Conservation (phyloP, 345 rosid genomes). For the Corchorus capsularis region DNA sequence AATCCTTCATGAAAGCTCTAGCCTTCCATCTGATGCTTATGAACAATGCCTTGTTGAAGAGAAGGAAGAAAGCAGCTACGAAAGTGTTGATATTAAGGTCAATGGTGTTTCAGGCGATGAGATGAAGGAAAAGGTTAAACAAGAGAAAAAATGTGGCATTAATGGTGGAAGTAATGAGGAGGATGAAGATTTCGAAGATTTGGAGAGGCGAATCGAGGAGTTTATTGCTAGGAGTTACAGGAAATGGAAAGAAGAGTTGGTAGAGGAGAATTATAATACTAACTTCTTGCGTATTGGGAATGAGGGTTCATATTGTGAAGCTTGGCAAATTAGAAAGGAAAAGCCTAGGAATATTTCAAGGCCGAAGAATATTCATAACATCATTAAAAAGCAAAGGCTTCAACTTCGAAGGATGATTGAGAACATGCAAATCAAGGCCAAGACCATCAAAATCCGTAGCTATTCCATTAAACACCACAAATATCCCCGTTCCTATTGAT, state of each 20-base stretch:
- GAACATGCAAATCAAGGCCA: neutral
- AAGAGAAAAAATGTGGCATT: neutral
- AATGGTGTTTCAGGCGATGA: neutral
- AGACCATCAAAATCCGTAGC: neutral
- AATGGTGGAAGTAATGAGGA: constrained; percentile 17
- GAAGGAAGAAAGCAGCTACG: neutral
- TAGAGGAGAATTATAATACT: constrained; percentile 23
- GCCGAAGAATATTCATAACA: neutral
- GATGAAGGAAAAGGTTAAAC: neutral
- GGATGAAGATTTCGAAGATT: constrained; percentile 13
- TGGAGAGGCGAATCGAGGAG: constrained; percentile 42
- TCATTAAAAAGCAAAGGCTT: neutral
- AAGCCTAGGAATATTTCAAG: neutral
- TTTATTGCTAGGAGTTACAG: constrained; percentile 44
- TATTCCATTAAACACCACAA: neutral
- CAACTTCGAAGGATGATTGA: neutral
- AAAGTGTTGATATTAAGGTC: neutral
- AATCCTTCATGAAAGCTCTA: neutral
- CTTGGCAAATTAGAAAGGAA: neutral
- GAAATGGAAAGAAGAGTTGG: constrained; percentile 49
- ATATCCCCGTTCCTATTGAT: neutral
- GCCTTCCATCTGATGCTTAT: neutral
- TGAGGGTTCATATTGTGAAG: neutral
- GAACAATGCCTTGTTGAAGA: neutral
- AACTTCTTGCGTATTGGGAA: neutral